Conservation (phyloP, 2,329 filamentous ascomycete genomes). For the Epicoccum sorghinum region DNA sequence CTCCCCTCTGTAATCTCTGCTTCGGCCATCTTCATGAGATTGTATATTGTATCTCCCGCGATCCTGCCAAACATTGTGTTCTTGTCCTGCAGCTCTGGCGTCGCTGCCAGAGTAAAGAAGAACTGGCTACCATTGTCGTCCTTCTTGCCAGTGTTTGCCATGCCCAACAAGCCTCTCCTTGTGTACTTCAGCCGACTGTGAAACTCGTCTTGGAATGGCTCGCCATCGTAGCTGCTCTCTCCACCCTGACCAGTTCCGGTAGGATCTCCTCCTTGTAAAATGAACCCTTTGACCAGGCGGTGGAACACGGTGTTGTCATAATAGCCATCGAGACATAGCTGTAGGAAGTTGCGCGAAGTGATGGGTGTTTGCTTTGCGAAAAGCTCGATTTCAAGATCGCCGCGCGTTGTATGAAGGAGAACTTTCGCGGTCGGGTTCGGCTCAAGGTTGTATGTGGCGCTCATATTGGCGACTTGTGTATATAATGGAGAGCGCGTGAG, state of each 20-base stretch:
- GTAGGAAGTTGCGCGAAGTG: slow-evolving; percentile 92
- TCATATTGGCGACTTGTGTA: slow-evolving; percentile 63
- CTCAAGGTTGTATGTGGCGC: slow-evolving; percentile 89
- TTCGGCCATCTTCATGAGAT: slow-evolving; percentile 91
- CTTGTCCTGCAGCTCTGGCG: slow-evolving; percentile 83
- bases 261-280: slow-evolving; percentile 93
- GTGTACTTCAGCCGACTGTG: slow-evolving; percentile 94
- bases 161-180: slow-evolving; percentile 85
- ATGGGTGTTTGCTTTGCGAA: slow-evolving; percentile 94
- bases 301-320: slow-evolving; percentile 95
- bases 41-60: slow-evolving; percentile 94
- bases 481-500: background rate
- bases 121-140: slow-evolving; percentile 95
- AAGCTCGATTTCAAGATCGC: slow-evolving; percentile 88
- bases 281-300: slow-evolving; percentile 87
- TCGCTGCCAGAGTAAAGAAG: slow-evolving; percentile 86
- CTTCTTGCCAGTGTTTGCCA: slow-evolving; percentile 83
- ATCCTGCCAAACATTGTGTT: slow-evolving; percentile 95
- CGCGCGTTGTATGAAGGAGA: slow-evolving; percentile 85
- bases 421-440: slow-evolving; percentile 92
- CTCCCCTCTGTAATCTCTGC: slow-evolving; percentile 77
- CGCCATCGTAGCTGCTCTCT: slow-evolving; percentile 87
- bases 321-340: slow-evolving; percentile 93
- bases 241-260: slow-evolving; percentile 91
- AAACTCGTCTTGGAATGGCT: slow-evolving; percentile 85